Evolutionary conservation across 495 filamentous ascomycete genomes (phyloP).

Genomic region (Lineolata rhizophorae): DNA sequence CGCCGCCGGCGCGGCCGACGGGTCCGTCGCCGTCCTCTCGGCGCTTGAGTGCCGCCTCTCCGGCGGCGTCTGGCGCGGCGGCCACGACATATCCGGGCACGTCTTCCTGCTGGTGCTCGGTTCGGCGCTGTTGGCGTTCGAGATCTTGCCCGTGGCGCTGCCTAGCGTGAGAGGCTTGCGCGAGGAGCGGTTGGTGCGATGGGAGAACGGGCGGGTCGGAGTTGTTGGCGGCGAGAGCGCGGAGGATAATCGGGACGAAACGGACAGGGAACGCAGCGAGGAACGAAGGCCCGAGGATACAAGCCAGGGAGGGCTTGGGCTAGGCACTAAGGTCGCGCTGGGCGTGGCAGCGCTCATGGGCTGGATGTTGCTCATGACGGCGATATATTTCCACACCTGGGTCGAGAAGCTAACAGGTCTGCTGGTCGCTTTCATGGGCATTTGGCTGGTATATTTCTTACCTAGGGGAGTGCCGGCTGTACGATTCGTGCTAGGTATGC

Average conservation of each 20-base stretch:
- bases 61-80: slow-evolving; percentile 69
- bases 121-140: slow-evolving; percentile 57
- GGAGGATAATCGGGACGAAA: slow-evolving; percentile 1
- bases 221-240: slow-evolving; percentile 5
- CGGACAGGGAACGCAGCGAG: slow-evolving; percentile 21
- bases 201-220: slow-evolving; percentile 31
- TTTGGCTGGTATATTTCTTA: slow-evolving; percentile 58
- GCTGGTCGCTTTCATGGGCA: slow-evolving; percentile 37
- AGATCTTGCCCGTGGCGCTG: slow-evolving; percentile 41
- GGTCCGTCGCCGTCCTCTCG: slow-evolving; percentile 25
- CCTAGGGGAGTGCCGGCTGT: slow-evolving; percentile 41
- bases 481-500: slow-evolving; percentile 48
- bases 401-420: slow-evolving; percentile 81
- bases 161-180: slow-evolving; percentile 17
- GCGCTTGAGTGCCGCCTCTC: slow-evolving; percentile 61
- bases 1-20: slow-evolving; percentile 21
- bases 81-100: slow-evolving; percentile 86
- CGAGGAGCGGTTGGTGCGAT: slow-evolving; percentile 36
- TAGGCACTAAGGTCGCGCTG: slow-evolving; percentile 28
- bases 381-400: slow-evolving; percentile 95
- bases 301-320: slow-evolving; percentile 21
- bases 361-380: slow-evolving; percentile 98
- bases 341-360: slow-evolving; percentile 36
- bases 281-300: slow-evolving; percentile 17
- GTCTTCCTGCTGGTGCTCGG: slow-evolving; percentile 79